Evolutionary conservation across 1,139 yeast genomes (phyloP).

Genomic region (Geotrichum reessii): DNA sequence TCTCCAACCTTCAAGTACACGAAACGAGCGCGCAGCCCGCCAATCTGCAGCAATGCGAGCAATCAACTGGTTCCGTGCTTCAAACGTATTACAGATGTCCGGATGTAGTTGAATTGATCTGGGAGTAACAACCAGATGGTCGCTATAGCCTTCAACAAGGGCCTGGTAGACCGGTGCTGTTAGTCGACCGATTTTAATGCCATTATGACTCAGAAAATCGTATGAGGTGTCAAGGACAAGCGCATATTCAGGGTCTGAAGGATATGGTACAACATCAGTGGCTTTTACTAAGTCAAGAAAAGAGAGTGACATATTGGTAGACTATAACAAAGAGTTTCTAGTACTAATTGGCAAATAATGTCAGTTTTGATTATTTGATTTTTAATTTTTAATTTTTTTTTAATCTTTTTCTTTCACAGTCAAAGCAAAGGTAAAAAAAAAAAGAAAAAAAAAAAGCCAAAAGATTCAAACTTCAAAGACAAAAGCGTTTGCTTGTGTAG

Average conservation of each 20-base stretch:
- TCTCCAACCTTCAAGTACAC: conserved; percentile 72
- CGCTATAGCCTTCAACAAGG: conserved; percentile 34
- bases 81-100: conserved; percentile 38
- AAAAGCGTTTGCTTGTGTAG: neutral
- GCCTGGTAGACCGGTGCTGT: conserved; percentile 43
- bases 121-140: conserved; percentile 35
- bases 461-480: neutral
- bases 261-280: conserved; percentile 50
- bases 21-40: conserved; percentile 40
- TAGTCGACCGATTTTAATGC: conserved; percentile 49
- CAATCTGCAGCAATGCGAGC: conserved; percentile 43
- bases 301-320: conserved; percentile 1
- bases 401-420: neutral
- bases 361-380: neutral
- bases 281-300: conserved; percentile 37
- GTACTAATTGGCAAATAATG: too few species aligned
- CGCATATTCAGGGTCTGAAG: conserved; percentile 28
- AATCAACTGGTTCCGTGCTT: conserved; percentile 45
- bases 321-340: neutral
- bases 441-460: neutral
- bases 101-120: conserved; percentile 33
- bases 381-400: neutral
- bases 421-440: neutral
- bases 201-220: conserved; percentile 49
- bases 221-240: conserved; percentile 33